Evolutionary conservation across 192 early-diverging fungal species (phyloP).

Genomic region (Martensiomyces pterosporus): DNA sequence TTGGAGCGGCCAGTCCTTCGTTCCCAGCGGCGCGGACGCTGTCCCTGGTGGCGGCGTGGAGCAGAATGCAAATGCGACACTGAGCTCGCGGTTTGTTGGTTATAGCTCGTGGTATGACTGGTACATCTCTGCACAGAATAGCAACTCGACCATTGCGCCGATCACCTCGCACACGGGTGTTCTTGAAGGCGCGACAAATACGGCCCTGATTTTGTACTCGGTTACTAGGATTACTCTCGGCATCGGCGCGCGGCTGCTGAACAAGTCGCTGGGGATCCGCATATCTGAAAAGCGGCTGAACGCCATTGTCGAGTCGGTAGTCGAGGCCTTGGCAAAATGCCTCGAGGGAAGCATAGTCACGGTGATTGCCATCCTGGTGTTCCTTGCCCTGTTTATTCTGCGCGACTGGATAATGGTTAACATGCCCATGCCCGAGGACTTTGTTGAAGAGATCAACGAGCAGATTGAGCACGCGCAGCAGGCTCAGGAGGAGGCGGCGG

Average conservation of each 20-base stretch:
- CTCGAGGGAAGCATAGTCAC: constrained; percentile 86
- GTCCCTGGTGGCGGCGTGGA: neutral
- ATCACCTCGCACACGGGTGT: constrained; percentile 39
- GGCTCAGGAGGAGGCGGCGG: neutral
- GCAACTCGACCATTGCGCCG: constrained; percentile 11
- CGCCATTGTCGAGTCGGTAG: constrained; percentile 15
- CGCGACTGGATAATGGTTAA: constrained; percentile 79
- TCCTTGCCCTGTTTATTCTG: constrained; percentile 75
- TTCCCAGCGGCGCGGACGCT: neutral
- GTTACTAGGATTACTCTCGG: constrained; percentile 12
- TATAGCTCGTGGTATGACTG: constrained; percentile 39
- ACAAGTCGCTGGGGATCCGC: constrained; percentile 8
- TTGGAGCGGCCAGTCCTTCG: constrained; percentile 64
- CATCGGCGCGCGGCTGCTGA: constrained; percentile 9
- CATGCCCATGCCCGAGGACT: constrained; percentile 25
- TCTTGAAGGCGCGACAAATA: constrained; percentile 32
- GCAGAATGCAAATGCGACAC: too few relatives aligned
- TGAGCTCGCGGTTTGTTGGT: constrained; percentile 25
- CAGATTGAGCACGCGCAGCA: constrained; percentile 2
- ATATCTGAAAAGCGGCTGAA: constrained; percentile 17
- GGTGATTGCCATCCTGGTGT: constrained; percentile 67
- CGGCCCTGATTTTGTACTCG: constrained; percentile 23
- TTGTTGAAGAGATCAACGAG: constrained; percentile 41
- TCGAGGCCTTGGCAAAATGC: constrained; percentile 58
- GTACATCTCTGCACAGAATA: constrained; percentile 17